Evolutionary conservation across 805 yeast species (phyloP).

Genomic region (Myxozyma geophila): DNA sequence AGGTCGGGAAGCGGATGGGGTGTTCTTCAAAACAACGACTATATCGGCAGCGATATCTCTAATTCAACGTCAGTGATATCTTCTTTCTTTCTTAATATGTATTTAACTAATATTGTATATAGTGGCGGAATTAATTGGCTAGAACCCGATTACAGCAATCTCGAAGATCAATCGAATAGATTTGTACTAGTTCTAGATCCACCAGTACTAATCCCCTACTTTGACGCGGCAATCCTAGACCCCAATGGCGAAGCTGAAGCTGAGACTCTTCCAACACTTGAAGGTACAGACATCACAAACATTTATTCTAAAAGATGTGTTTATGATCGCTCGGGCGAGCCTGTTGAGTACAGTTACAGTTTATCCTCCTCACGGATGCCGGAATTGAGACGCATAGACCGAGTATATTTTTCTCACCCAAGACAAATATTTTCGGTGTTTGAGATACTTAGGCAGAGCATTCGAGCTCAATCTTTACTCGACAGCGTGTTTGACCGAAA

Average conservation of each 20-base stretch:
- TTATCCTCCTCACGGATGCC: constrained; percentile 13
- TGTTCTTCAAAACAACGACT: constrained; percentile 31
- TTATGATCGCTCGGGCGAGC: constrained; percentile 18
- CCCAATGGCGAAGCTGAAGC: constrained; percentile 26
- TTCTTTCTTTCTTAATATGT: neutral
- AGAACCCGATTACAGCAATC: constrained; percentile 36
- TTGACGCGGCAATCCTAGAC: constrained; percentile 32
- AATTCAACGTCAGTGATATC: neutral
- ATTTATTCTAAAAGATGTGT: constrained; percentile 14
- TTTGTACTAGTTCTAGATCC: constrained; percentile 45
- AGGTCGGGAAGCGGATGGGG: constrained; percentile 26
- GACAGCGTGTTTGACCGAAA: constrained; percentile 19
- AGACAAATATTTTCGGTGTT: constrained; percentile 26
- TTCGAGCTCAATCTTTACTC: constrained; percentile 15
- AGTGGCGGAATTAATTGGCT: constrained; percentile 27
- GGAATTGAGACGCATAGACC: constrained; percentile 25
- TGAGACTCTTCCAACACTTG: constrained; percentile 15
- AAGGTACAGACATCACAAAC: constrained; percentile 1
- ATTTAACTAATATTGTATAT: neutral
- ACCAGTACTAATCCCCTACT: constrained; percentile 40
- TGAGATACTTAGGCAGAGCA: constrained; percentile 31
- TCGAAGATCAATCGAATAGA: constrained; percentile 40
- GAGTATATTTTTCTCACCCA: constrained; percentile 29
- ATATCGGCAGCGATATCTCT: constrained; percentile 15
- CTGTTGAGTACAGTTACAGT: constrained; percentile 14